Conservation (phyloP, 805 yeast species). For the Spathaspora girioi region DNA sequence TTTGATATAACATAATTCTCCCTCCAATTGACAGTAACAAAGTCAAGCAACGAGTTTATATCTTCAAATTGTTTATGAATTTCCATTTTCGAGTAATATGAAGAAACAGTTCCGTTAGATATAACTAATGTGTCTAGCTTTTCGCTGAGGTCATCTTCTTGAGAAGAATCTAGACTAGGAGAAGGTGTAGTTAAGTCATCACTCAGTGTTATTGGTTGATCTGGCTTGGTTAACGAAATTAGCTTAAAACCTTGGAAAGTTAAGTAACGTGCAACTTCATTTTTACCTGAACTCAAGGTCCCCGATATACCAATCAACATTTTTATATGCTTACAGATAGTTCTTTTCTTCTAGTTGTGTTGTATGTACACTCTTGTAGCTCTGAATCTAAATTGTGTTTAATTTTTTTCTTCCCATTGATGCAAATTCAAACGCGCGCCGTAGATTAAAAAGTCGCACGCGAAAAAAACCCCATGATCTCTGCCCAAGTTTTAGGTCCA, state of each 20-base stretch:
- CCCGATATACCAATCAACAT: constrained; percentile 82
- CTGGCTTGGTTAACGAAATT: constrained; percentile 8
- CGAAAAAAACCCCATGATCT: background rate
- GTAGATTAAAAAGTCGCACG: background rate
- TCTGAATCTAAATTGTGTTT: background rate
- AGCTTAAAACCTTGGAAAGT: constrained; percentile 49
- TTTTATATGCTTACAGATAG: too few relatives aligned
- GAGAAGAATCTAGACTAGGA: background rate
- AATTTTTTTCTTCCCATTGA: background rate
- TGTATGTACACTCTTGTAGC: background rate
- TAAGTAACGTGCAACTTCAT: constrained; percentile 58
- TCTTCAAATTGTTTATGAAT: constrained; percentile 27
- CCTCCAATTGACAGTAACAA: constrained; percentile 66
- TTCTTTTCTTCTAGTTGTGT: too few relatives aligned
- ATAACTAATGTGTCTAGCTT: background rate
- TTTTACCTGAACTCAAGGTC: constrained; percentile 61
- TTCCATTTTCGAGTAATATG: constrained; percentile 11
- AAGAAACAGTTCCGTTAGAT: background rate
- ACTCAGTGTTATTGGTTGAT: background rate
- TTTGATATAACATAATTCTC: constrained; percentile 56
- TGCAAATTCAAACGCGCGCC: background rate
- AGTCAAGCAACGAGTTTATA: constrained; percentile 47
- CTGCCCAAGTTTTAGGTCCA: too few relatives aligned
- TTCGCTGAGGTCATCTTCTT: background rate
- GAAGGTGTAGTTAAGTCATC: background rate